Evolutionary conservation across 768 basidiomycete genomes (phyloP), one percentile per base, ranked within the genome.

Genomic region (Kwoniella sp.): DNA sequence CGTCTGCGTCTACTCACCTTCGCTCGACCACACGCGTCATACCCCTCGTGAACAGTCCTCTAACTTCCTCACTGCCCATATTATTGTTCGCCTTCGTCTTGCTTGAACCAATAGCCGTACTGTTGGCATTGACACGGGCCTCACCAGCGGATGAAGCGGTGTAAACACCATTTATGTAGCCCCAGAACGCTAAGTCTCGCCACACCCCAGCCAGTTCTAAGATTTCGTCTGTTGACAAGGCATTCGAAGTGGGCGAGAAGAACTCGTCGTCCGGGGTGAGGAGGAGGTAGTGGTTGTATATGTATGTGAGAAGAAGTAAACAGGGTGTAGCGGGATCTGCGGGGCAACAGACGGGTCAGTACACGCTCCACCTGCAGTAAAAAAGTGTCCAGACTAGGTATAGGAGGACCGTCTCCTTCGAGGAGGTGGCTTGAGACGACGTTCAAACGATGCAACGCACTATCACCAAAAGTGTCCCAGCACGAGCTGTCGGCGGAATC

Each of bases 231-330:
- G 94, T 77, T 0, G 84, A 83, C 1, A 98, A 84, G 0, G 93
- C 90, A 66, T 93, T 95, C 9, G 44, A 24, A 6, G 61, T 12
- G 19, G 49, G 50, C 10, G 64, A 52, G 76, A 96, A 96, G 82
- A 98, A 98, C 77, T 98, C 96, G 80, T 97, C 95, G 71, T 99
- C 96, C 0, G 91, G 91, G 85, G 98, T 90, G 0, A 92, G 92
- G 30, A 92, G 83, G 30, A 98, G 84, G 0, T 88, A 85, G 63
- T 94, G 90, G 1, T 87, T 84, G 79, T 96, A 95, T 12, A 96
- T 78, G 55, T 94, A 88, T 1, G 86, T 84, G 8, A 94, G 85
- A 59, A 96, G 84, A 8, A 97, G 81, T 0, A 98, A 79, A 1
- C 89, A 83, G 0, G 88, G 84, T 86, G 90, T 37, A 0, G 53